phyloP scores from a whole-genome alignment of 169 alveolate genomes.

The Eimeria necatrix region DNA sequence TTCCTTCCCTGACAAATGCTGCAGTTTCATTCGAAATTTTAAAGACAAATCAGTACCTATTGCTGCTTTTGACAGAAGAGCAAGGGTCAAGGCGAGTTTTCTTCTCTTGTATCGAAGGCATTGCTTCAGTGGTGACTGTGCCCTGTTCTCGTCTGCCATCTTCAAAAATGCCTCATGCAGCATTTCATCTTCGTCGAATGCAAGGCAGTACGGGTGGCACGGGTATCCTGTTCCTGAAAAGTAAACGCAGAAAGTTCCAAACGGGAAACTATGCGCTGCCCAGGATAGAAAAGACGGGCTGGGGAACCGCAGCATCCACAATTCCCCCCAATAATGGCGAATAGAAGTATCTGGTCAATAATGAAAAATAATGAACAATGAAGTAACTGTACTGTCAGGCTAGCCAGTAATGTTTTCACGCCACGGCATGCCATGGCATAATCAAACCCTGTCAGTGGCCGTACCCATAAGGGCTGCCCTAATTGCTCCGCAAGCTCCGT shows the following conservation, averaged over 20 bases:
- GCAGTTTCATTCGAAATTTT: neutral
- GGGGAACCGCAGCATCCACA: too few species aligned
- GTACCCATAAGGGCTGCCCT: conserved; percentile 70
- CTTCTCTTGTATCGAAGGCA: conserved; percentile 61
- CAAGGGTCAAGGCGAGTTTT: conserved; percentile 55
- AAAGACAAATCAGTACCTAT: conserved; percentile 32
- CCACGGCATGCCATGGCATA: too few species aligned
- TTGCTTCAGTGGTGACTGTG: conserved; percentile 41
- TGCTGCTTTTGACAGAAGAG: conserved; percentile 67
- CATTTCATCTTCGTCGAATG: conserved; percentile 69
- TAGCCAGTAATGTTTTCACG: too few species aligned
- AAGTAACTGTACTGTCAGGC: too few species aligned
- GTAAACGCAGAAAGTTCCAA: neutral
- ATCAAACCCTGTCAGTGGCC: neutral
- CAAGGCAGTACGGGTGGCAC: conserved; percentile 67
- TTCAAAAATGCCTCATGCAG: neutral
- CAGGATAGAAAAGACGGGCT: too few species aligned
- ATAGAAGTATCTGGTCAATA: too few species aligned
- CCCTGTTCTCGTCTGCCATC: conserved; percentile 38
- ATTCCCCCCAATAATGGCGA: too few species aligned
- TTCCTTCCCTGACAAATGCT: conserved; percentile 25
- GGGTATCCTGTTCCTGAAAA: conserved; percentile 77
- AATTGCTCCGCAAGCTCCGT: conserved; percentile 69
- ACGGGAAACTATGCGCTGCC: too few species aligned
- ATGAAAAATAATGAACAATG: too few species aligned